Conservation (phyloP, 495 filamentous ascomycete genomes). For the Letharia lupina region DNA sequence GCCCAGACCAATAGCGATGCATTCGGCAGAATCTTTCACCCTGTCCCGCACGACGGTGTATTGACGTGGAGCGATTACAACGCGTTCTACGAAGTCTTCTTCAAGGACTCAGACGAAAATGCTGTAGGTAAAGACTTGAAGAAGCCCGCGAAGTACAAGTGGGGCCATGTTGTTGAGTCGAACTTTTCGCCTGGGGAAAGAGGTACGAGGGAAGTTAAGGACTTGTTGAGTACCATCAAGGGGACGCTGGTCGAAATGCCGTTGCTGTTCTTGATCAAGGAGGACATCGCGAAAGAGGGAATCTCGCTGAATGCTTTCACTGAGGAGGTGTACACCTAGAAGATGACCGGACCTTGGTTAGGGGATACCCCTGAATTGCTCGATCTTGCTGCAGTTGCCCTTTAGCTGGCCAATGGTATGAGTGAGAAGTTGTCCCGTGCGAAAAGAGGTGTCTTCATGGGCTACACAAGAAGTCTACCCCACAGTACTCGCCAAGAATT, state of each 20-base stretch:
- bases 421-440: background rate
- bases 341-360: background rate
- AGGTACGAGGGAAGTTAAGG: slow-evolving; percentile 70
- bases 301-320: slow-evolving; percentile 72
- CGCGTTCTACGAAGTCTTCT: slow-evolving; percentile 69
- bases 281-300: slow-evolving; percentile 83
- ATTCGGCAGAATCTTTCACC: slow-evolving; percentile 79
- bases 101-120: slow-evolving; percentile 46
- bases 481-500: background rate
- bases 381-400: background rate
- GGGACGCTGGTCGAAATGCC: slow-evolving; percentile 91
- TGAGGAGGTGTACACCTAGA: slow-evolving; percentile 72
- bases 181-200: slow-evolving; percentile 59
- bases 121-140: slow-evolving; percentile 36
- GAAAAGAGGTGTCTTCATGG: background rate
- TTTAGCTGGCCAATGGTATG: background rate
- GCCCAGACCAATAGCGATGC: slow-evolving; percentile 77
- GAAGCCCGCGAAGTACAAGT: slow-evolving; percentile 47
- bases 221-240: slow-evolving; percentile 61
- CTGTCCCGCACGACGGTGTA: slow-evolving; percentile 73
- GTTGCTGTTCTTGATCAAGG: slow-evolving; percentile 74
- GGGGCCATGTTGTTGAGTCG: slow-evolving; percentile 78
- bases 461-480: background rate
- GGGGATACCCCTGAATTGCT: background rate
- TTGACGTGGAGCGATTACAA: slow-evolving; percentile 82